These are phyloP conservation scores for Pelargonium myrrhifolium DNA, from an alignment of 441 rosid species.

Conservation along the genomic window DNA sequence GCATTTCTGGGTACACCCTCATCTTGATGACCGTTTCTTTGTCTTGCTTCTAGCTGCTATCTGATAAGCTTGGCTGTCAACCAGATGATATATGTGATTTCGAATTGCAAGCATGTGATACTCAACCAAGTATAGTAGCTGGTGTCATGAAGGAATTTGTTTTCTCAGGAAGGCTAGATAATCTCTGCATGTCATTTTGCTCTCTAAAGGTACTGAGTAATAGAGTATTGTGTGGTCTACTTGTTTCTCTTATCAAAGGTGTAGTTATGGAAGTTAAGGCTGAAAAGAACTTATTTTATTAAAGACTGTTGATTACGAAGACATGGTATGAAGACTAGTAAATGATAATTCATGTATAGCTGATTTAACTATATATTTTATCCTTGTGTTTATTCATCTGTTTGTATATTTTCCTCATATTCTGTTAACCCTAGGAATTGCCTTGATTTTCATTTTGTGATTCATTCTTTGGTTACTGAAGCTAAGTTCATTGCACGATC, in stretches of 20 bases:
- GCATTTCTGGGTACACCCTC: neutral
- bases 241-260: conserved; percentile 1
- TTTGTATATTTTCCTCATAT: neutral
- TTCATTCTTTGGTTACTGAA: neutral
- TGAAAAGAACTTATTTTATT: neutral
- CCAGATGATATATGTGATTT: conserved; percentile 78
- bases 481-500: neutral
- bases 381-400: neutral
- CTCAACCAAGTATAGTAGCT: conserved; percentile 77
- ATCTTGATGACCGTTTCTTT: conserved; percentile 11
- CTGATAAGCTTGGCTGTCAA: conserved; percentile 52
- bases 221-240: neutral
- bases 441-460: neutral
- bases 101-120: conserved; percentile 98
- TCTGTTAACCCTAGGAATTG: neutral
- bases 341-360: neutral
- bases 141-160: conserved; percentile 87
- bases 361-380: neutral
- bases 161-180: conserved; percentile 95
- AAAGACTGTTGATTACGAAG: neutral
- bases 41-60: conserved; percentile 48
- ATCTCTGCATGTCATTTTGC: conserved; percentile 96
- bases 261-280: neutral
- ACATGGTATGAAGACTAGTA: neutral
- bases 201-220: conserved; percentile 56